These are phyloP conservation scores for Isoetes taiwanensis DNA, from an alignment of 75 land plant species.

Conservation along the genomic window DNA sequence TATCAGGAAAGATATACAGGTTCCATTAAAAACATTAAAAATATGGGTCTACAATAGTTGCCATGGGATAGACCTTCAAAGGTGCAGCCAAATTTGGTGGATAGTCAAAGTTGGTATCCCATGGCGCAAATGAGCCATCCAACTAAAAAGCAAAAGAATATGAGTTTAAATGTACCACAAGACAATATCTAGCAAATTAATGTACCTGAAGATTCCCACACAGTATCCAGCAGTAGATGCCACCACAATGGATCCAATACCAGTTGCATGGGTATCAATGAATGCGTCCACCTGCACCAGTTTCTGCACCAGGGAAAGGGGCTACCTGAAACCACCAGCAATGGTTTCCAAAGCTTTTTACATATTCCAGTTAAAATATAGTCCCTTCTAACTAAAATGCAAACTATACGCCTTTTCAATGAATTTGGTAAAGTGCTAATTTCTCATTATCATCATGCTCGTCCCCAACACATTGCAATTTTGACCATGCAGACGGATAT, in stretches of 20 bases:
- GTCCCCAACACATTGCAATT: neutral
- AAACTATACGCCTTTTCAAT: too few relatives aligned
- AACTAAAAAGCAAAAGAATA: constrained; percentile 34
- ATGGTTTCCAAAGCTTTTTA: too few relatives aligned
- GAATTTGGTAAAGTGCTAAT: too few relatives aligned
- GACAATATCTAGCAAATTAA: too few relatives aligned
- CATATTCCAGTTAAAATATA: too few relatives aligned
- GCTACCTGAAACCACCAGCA: constrained; percentile 57
- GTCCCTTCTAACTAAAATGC: too few relatives aligned
- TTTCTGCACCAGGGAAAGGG: constrained; percentile 95
- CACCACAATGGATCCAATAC: constrained; percentile 83
- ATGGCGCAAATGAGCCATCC: constrained; percentile 69
- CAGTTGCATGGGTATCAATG: constrained; percentile 99
- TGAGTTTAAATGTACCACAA: neutral
- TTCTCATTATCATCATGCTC: too few relatives aligned
- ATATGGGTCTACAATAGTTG: neutral
- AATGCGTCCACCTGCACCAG: constrained; percentile 91
- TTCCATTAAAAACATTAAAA: neutral
- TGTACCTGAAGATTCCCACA: constrained; percentile 75
- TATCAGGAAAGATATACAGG: too few relatives aligned
- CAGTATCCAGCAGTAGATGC: constrained; percentile 93
- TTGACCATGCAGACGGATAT: neutral
- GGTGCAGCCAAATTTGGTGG: constrained; percentile 89
- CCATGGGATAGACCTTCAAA: constrained; percentile 22
- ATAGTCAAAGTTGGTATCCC: constrained; percentile 67